Conservation (phyloP, 768 basidiomycete genomes). For the Trametes gibbosa region DNA sequence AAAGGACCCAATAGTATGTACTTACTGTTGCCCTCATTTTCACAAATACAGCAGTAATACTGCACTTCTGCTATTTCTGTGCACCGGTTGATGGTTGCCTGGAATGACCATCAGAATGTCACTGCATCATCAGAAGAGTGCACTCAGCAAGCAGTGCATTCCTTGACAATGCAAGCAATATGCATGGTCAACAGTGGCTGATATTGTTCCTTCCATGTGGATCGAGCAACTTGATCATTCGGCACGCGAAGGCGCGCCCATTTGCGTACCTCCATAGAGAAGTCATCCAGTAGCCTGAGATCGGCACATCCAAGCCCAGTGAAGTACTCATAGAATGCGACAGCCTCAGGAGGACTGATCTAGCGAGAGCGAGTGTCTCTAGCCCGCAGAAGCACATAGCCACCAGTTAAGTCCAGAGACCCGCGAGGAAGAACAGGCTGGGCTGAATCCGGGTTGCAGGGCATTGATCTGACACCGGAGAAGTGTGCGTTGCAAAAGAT, state of each 20-base stretch:
- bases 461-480: slow-evolving; percentile 25
- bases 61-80: slow-evolving; percentile 16
- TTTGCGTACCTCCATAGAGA: neutral
- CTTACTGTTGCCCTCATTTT: too few relatives aligned
- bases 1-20: too few relatives aligned
- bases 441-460: neutral
- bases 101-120: too few relatives aligned
- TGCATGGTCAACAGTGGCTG: slow-evolving; percentile 21
- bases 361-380: neutral
- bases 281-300: neutral
- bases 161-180: slow-evolving; percentile 35
- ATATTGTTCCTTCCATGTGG: slow-evolving; percentile 30
- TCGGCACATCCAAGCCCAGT: neutral
- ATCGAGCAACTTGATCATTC: slow-evolving; percentile 37
- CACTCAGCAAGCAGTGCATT: slow-evolving; percentile 11
- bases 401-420: neutral
- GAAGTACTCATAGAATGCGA: neutral
- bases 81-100: neutral
- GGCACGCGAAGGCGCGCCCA: slow-evolving; percentile 29
- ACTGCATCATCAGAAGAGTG: too few relatives aligned
- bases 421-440: slow-evolving; percentile 2
- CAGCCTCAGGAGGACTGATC: neutral
- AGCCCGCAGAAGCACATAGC: neutral
- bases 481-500: slow-evolving; percentile 24
- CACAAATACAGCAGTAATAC: slow-evolving; percentile 13